Evolutionary conservation across 2,329 filamentous ascomycete genomes (phyloP), one percentile per base, ranked within the genome.

Genomic region (Fusarium longipes): DNA sequence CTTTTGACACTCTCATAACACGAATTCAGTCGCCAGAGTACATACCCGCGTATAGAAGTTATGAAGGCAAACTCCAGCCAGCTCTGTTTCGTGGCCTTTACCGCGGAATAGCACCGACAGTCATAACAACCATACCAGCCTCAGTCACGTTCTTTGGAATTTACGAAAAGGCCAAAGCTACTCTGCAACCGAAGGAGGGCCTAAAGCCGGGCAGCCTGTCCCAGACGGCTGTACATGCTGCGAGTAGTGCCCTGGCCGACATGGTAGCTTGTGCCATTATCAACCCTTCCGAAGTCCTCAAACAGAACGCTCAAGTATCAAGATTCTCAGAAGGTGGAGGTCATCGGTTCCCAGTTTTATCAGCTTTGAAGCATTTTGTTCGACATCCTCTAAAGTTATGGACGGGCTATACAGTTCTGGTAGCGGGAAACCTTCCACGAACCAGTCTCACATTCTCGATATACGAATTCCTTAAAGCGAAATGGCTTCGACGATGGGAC

Each of bases 201-300:
- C 18, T 45, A 2, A 49, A 39, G 5, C 61, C 47, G 1, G 54
- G 51, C 0, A 63, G 42, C 14, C 14, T 40, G 3, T 47, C 40
- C 9, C 59, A 64, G 8, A 42, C 30, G 15, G 64, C 54, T 22
- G 29, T 61, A 9, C 65, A 67, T 24, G 54, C 62, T 1, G 33
- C 43, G 1, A 68, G 65, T 18, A 67, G 64, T 33, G 65, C 64
- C 2, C 10, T 56, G 0, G 65, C 65, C 15, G 65, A 67, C 9
- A 67, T 67, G 45, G 45, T 67, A 6, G 50, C 65, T 1, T 67
- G 65, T 36, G 59, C 54, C 9, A 67, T 67, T 3, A 65, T 64
- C 32, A 67, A 67, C n/a, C 65, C 65, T 6, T 67, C 65, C 1
- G 64, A 67, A 3, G 65, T 67, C 1, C 44, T 67, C 1, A 67